Percentiles rank a stretch among this genome's conserved stretches.
phyloP scores from a whole-genome alignment of 179 eudicot species.

The Sideroxylon spinosum region DNA sequence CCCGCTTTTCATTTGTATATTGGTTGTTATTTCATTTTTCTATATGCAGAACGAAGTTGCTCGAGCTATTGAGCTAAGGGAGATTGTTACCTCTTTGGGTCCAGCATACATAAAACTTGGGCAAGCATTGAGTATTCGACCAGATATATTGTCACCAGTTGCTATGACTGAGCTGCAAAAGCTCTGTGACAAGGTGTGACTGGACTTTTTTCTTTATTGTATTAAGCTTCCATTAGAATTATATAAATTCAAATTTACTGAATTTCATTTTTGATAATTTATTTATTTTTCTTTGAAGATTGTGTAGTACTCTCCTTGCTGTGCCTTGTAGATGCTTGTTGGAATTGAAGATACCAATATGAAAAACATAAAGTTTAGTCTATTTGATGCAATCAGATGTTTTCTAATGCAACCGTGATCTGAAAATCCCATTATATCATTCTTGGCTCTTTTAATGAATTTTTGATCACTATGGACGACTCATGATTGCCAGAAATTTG shows the following conservation, averaged over 20 bases:
- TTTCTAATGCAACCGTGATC: background rate
- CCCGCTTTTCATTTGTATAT: background rate
- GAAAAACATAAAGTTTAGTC: background rate
- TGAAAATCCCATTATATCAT: background rate
- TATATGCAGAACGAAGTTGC: constrained; percentile 79
- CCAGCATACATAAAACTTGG: constrained; percentile 98
- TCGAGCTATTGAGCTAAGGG: constrained; percentile 92
- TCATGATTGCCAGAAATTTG: no score
- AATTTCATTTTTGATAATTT: background rate
- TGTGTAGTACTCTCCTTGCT: background rate
- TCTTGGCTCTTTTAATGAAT: background rate
- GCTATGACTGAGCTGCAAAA: constrained; percentile 97
- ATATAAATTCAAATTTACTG: background rate
- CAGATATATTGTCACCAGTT: constrained; percentile 89
- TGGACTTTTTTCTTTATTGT: constrained; percentile 12
- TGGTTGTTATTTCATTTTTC: constrained; percentile 11
- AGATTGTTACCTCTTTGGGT: constrained; percentile 95
- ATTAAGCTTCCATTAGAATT: background rate
- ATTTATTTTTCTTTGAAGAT: background rate
- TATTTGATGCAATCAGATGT: background rate
- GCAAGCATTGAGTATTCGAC: constrained; percentile 98
- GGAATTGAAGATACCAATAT: background rate
- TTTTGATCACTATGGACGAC: background rate
- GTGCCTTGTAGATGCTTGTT: background rate
- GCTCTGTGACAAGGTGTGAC: constrained; percentile 88